phyloP scores from a whole-genome alignment of 441 rosid genomes.

The Eruca vesicaria region DNA sequence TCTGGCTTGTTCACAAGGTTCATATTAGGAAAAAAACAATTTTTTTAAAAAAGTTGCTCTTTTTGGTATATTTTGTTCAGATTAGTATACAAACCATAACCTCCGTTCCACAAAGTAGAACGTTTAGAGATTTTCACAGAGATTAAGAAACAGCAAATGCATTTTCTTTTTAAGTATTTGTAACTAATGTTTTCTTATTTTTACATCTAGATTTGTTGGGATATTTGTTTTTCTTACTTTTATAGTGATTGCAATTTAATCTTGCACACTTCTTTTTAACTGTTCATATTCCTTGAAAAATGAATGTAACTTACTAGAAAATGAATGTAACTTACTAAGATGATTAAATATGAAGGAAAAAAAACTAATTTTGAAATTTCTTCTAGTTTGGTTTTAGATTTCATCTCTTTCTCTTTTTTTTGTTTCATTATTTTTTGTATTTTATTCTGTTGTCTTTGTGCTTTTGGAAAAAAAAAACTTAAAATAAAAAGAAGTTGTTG shows the following conservation, averaged over 20 bases:
- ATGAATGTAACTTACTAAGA: neutral
- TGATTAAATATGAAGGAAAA: neutral
- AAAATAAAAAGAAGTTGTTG: no score
- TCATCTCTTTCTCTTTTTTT: no score
- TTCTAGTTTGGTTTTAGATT: no score
- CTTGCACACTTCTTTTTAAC: neutral
- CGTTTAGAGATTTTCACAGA: neutral
- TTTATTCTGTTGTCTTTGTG: no score
- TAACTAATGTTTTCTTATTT: neutral
- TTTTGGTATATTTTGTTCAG: neutral
- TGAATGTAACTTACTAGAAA: neutral
- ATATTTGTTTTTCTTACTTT: neutral
- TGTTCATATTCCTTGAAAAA: neutral
- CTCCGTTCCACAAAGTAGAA: neutral
- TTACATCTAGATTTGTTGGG: no score
- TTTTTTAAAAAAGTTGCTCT: neutral
- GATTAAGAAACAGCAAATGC: neutral
- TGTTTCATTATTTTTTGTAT: no score
- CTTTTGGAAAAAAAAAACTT: no score
- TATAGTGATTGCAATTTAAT: neutral
- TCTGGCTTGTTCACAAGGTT: constrained; percentile 12
- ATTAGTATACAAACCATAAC: neutral
- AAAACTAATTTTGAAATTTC: no score
- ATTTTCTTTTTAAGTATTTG: neutral
- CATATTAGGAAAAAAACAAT: neutral